A percentile compares a stretch with the other conserved stretches of the same genome.
Evolutionary conservation across 2,329 filamentous ascomycete species (phyloP).

Genomic region (Magnaporthiopsis rhizophila): DNA sequence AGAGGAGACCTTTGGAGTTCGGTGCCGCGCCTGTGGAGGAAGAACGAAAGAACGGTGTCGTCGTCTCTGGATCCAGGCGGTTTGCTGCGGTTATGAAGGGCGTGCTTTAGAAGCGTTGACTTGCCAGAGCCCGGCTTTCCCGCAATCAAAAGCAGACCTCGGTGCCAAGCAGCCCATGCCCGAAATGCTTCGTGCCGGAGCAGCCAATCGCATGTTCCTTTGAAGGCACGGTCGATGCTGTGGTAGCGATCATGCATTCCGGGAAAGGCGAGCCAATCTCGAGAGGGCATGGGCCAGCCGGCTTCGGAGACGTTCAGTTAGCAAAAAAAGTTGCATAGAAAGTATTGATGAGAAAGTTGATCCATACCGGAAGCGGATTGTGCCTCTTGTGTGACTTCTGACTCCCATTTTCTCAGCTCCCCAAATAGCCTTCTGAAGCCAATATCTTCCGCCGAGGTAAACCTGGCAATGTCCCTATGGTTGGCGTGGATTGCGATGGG

Average conservation of each 20-base stretch:
- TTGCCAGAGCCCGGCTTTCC: constrained; percentile 25
- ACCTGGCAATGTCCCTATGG: constrained; percentile 26
- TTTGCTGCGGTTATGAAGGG: constrained; percentile 15
- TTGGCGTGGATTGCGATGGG: constrained; percentile 21
- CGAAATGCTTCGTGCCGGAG: constrained; percentile 16
- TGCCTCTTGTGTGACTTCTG: too few relatives aligned
- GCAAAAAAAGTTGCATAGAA: background rate
- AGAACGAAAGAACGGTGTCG: constrained; percentile 23
- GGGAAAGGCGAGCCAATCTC: constrained; percentile 18
- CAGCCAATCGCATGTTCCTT: constrained; percentile 25
- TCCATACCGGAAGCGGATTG: background rate
- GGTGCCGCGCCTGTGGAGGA: constrained; percentile 26
- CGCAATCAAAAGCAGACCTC: constrained; percentile 28
- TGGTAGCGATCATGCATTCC: constrained; percentile 19
- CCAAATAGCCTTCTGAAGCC: constrained; percentile 19
- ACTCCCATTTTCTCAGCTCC: background rate
- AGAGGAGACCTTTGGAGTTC: constrained; percentile 22
- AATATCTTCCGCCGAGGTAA: constrained; percentile 19
- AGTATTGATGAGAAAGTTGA: background rate
- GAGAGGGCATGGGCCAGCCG: background rate
- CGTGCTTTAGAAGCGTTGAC: constrained; percentile 24
- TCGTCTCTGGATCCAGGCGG: background rate
- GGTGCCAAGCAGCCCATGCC: constrained; percentile 4
- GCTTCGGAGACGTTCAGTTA: background rate
- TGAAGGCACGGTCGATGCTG: constrained; percentile 15